A percentile compares a stretch with the other conserved stretches of the same genome.
These are phyloP conservation scores for Clavulina sp. DNA, from an alignment of 768 basidiomycete genomes.

Conservation along the genomic window DNA sequence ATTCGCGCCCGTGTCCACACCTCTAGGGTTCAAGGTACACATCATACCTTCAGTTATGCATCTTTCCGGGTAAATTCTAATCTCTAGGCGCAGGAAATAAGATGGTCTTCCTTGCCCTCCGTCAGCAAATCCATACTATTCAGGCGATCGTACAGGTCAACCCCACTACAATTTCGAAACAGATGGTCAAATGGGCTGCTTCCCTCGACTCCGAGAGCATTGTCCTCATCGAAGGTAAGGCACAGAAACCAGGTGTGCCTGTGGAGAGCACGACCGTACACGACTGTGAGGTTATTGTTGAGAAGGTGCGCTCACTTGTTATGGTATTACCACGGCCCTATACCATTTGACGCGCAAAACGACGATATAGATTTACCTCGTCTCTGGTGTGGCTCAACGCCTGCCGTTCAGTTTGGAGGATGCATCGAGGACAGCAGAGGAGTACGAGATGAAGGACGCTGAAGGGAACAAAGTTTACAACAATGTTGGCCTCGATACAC, in stretches of 20 bases:
- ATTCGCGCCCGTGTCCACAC: constrained; percentile 85
- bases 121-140: constrained; percentile 71
- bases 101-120: constrained; percentile 85
- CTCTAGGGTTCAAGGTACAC: constrained; percentile 59
- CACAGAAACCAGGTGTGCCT: constrained; percentile 59
- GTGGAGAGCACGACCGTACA: constrained; percentile 83
- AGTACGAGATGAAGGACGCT: constrained; percentile 38
- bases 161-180: constrained; percentile 71
- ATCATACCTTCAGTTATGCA: not conserved
- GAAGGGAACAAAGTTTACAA: constrained; percentile 43
- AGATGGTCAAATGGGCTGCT: constrained; percentile 91
- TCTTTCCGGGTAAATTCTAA: not conserved
- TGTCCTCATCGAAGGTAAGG: constrained; percentile 58
- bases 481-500: constrained; percentile 78
- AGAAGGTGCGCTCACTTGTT: constrained; percentile 37
- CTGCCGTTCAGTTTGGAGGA: constrained; percentile 90
- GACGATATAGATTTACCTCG: constrained; percentile 47
- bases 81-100: constrained; percentile 39
- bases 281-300: constrained; percentile 74
- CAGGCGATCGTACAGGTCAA: constrained; percentile 67
- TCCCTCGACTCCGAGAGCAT: constrained; percentile 71
- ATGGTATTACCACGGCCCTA: constrained; percentile 3
- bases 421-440: constrained; percentile 67
- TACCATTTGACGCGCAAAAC: not conserved
- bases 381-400: constrained; percentile 57